Evolutionary conservation across 371 early-diverging fungal genomes (phyloP).

Genomic region (Blakeslea trispora): DNA sequence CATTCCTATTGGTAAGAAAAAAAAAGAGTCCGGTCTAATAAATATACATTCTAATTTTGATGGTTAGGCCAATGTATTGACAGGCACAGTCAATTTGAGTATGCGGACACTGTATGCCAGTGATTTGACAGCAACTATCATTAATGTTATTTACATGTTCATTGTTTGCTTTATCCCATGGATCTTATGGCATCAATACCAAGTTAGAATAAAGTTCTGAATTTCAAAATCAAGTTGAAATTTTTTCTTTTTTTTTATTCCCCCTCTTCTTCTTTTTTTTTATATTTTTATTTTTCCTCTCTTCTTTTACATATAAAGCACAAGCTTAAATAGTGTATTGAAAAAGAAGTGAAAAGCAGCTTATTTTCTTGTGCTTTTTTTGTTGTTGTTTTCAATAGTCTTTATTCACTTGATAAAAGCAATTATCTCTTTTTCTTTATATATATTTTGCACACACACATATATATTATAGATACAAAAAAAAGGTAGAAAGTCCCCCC

Average conservation of each 20-base stretch:
- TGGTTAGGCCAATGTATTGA: conserved; percentile 76
- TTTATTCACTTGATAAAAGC: too few species aligned
- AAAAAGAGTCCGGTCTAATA: not conserved
- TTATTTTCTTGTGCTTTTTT: too few species aligned
- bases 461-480: too few species aligned
- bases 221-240: conserved; percentile 9
- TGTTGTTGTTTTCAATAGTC: too few species aligned
- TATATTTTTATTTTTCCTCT: too few species aligned
- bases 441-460: too few species aligned
- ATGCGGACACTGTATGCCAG: conserved; percentile 68
- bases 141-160: conserved; percentile 60
- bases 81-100: conserved; percentile 79
- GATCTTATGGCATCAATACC: conserved; percentile 21
- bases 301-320: conserved; percentile 1
- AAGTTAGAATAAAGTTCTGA: conserved; percentile 29
- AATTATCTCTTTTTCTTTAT: too few species aligned
- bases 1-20: conserved; percentile 75
- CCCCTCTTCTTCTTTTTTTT: conserved; percentile 5
- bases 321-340: not conserved
- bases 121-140: conserved; percentile 40
- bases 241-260: conserved; percentile 12
- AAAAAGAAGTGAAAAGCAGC: too few species aligned
- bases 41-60: not conserved
- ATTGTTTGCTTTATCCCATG: conserved; percentile 38
- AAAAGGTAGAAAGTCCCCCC: too few species aligned